These are phyloP conservation scores for Neonectria magnoliae DNA, from an alignment of 2,329 filamentous ascomycete genomes.

Conservation along the genomic window DNA sequence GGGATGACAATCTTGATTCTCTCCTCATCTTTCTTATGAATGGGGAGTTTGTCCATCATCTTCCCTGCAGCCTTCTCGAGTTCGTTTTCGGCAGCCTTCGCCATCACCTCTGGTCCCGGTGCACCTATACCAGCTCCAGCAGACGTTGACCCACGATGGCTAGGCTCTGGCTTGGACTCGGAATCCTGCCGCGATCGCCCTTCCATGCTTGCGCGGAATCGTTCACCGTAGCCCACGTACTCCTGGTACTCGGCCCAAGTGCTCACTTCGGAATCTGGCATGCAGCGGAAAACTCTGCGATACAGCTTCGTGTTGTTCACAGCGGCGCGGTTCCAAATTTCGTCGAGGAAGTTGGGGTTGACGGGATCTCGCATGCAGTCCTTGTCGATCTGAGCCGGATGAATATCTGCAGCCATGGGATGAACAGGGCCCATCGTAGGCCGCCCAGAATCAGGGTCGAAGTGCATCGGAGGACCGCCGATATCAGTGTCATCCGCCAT, in stretches of 20 bases:
- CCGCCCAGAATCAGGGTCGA: conserved; percentile 61
- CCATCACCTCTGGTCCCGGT: conserved; percentile 52
- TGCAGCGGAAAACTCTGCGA: conserved; percentile 92
- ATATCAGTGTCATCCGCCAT: conserved; percentile 82
- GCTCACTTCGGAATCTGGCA: conserved; percentile 93
- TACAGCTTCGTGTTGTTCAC: conserved; percentile 96
- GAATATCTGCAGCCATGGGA: conserved; percentile 73
- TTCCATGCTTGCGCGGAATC: conserved; percentile 76
- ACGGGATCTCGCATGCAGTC: conserved; percentile 96
- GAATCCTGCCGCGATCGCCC: conserved; percentile 64
- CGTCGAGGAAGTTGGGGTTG: conserved; percentile 81
- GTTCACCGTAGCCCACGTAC: conserved; percentile 78
- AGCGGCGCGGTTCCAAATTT: conserved; percentile 87
- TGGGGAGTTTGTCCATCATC: conserved; percentile 40
- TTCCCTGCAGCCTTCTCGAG: conserved; percentile 49
- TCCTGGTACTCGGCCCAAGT: conserved; percentile 95
- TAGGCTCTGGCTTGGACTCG: conserved; percentile 54
- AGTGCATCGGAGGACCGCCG: conserved; percentile 73
- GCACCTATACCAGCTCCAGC: conserved; percentile 55
- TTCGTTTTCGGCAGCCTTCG: conserved; percentile 47
- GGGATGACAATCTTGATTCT: conserved; percentile 47
- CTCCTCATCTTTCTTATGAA: conserved; percentile 37
- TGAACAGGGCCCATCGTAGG: conserved; percentile 57
- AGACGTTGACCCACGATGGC: conserved; percentile 45
- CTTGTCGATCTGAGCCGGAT: conserved; percentile 78